These are phyloP conservation scores for Saccharum officinarum DNA, from an alignment of 176 grass and related monocot species.

Conservation along the genomic window DNA sequence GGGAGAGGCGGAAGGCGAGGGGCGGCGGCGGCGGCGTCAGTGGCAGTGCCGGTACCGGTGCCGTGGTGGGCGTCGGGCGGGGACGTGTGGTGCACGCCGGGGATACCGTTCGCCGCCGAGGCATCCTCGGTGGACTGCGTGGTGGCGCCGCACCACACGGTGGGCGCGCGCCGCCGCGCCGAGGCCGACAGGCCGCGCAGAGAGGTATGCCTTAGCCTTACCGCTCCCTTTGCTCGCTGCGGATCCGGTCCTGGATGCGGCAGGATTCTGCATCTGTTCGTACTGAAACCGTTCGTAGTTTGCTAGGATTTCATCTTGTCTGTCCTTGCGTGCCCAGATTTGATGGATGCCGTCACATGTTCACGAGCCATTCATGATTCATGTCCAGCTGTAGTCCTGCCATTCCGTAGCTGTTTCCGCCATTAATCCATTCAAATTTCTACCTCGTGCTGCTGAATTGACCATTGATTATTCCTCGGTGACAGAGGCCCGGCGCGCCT, in stretches of 20 bases:
- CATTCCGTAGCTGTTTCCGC: not conserved
- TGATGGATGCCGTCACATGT: not conserved
- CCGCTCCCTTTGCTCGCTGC: not conserved
- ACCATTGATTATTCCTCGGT: not conserved
- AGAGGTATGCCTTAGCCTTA: conserved; percentile 45
- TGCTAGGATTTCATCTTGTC: not conserved
- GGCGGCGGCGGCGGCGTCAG: not conserved
- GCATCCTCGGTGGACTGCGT: conserved; percentile 86
- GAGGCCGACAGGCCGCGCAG: conserved; percentile 56
- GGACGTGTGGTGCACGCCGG: conserved; percentile 87
- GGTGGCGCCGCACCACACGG: conserved; percentile 54
- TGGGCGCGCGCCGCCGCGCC: conserved; percentile 22
- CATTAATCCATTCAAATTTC: conserved; percentile 32
- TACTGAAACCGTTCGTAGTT: not conserved
- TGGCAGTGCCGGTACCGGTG: not conserved
- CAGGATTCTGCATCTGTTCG: not conserved
- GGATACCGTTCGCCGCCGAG: conserved; percentile 76
- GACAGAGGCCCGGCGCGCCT: conserved; percentile 38
- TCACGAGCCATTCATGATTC: not conserved
- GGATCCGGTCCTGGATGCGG: not conserved
- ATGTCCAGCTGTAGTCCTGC: not conserved
- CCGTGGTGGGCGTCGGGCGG: conserved; percentile 23
- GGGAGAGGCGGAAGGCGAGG: conserved; percentile 55
- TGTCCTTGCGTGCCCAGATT: not conserved
- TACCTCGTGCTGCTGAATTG: not conserved